Evolutionary conservation across 176 grass and related monocot genomes (phyloP), one percentile per base, ranked within the genome.

Genomic region (Zea luxurians): DNA sequence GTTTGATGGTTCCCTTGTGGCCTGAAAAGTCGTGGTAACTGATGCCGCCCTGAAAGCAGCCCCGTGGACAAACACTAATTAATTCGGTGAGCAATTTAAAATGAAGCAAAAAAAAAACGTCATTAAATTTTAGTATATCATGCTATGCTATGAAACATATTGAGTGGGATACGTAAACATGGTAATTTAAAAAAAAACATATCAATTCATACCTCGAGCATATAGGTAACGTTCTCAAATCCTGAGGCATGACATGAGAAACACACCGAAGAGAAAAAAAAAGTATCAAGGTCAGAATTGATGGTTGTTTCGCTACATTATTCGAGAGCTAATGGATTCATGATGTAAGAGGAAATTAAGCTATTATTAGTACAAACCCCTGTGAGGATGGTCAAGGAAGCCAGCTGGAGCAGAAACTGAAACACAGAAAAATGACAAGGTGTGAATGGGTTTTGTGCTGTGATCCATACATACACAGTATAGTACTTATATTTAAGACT

Each of bases 1-100:
- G 13, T 52, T 37, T 82, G 68, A 97, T 92, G 21, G 85, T 97
- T 58, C 94, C 94, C 64, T 94, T 92, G 77, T 94, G 94, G 17
- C 89, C 94, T 21, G 94, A 88, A 82, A 90, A 94, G 54, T 97
- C 94, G 84, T 92, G 85, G 71, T 92, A 93, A 74, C 84, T 90
- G 17, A 90, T 62, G 13, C 87, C 41, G 52, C 94, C 94, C 94
- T 98, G 85, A 40, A 42, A 79, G 12, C 16, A 80, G 79, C 16
- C 16, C 21, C 37, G 10, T 45, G 15, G 36, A 6, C 0, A 48
- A 38, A 13, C 2, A 10, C 18, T 57, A 52, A 49, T 49, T 13
- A n/a, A 47, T 49, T 16, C 17, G 1, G 12, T 13, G 13, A 40
- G 55, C 37, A 21, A 64, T 12, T 42, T 46, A 4, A 4, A 7